Evolutionary conservation across 495 filamentous ascomycete genomes (phyloP).

Genomic region (Friedmanniomyces endolithicus): DNA sequence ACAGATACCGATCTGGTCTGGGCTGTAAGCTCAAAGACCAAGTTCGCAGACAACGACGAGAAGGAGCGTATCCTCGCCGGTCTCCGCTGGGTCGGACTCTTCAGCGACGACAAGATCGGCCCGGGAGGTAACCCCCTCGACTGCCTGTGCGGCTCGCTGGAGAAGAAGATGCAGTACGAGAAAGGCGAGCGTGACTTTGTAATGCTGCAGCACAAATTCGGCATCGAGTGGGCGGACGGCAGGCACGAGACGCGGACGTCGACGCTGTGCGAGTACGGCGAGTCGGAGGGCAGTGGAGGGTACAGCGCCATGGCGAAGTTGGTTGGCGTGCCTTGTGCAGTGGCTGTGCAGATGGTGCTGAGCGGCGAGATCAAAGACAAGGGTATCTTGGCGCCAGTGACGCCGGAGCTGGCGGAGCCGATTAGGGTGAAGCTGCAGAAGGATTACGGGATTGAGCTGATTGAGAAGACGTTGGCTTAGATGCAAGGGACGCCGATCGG

Average conservation of each 20-base stretch:
- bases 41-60: conserved; percentile 58
- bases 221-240: conserved; percentile 72
- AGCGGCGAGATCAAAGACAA: conserved; percentile 65
- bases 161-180: conserved; percentile 84
- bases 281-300: conserved; percentile 41
- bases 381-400: conserved; percentile 76
- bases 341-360: conserved; percentile 51
- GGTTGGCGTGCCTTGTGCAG: conserved; percentile 54
- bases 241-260: conserved; percentile 60
- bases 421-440: conserved; percentile 38
- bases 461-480: conserved; percentile 27
- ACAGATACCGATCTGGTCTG: conserved; percentile 52
- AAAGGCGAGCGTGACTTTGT: conserved; percentile 69
- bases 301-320: conserved; percentile 87
- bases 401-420: conserved; percentile 50
- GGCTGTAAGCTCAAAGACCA: conserved; percentile 63
- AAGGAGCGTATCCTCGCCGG: conserved; percentile 64
- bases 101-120: conserved; percentile 61
- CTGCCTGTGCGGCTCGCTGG: conserved; percentile 69
- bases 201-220: conserved; percentile 89
- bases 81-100: conserved; percentile 75
- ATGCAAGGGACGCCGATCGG: too few relatives aligned
- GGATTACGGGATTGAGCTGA: conserved; percentile 32
- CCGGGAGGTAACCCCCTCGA: conserved; percentile 37
- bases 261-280: conserved; percentile 79